phyloP scores from a whole-genome alignment of 805 yeast species.

The Clavispora carvajalis region DNA sequence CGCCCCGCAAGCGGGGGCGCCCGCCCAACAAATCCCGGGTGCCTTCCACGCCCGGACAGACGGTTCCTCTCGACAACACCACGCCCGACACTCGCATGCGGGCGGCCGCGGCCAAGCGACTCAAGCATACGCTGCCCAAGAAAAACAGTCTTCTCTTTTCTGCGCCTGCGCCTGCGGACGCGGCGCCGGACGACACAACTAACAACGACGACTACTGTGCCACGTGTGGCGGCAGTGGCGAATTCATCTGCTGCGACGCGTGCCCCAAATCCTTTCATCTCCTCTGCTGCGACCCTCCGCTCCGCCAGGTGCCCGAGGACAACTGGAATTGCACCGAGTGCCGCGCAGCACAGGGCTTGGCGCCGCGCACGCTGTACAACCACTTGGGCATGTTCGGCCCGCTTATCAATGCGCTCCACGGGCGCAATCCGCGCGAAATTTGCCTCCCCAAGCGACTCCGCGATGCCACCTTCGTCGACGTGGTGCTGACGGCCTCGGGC shows the following conservation, averaged over 20 bases:
- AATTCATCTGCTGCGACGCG: constrained; percentile 87
- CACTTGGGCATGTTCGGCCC: constrained; percentile 48
- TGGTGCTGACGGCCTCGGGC: constrained; percentile 60
- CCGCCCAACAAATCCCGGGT: constrained; percentile 10
- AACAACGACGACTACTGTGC: constrained; percentile 84
- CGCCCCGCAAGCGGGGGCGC: constrained; percentile 5
- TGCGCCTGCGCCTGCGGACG: constrained; percentile 8
- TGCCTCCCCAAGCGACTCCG: constrained; percentile 62
- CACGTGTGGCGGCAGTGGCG: constrained; percentile 86
- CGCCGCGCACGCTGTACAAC: constrained; percentile 18
- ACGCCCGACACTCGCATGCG: constrained; percentile 5
- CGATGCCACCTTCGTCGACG: constrained; percentile 64
- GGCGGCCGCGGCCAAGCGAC: constrained; percentile 8
- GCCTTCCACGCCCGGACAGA: constrained; percentile 3
- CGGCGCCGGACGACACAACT: constrained; percentile 11
- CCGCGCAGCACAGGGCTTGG: constrained; percentile 35
- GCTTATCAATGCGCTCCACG: constrained; percentile 63
- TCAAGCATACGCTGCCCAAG: constrained; percentile 32
- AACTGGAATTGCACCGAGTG: constrained; percentile 90
- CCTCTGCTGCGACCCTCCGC: constrained; percentile 86
- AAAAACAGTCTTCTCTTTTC: constrained; percentile 24
- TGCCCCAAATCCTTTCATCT: constrained; percentile 93
- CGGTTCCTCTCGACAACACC: not conserved
- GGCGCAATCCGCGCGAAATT: constrained; percentile 38
- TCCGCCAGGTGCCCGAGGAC: constrained; percentile 79